A percentile compares a stretch with the other conserved stretches of the same genome.
phyloP scores from a whole-genome alignment of 2,329 filamentous ascomycete genomes.

The Trichoderma sp. region DNA sequence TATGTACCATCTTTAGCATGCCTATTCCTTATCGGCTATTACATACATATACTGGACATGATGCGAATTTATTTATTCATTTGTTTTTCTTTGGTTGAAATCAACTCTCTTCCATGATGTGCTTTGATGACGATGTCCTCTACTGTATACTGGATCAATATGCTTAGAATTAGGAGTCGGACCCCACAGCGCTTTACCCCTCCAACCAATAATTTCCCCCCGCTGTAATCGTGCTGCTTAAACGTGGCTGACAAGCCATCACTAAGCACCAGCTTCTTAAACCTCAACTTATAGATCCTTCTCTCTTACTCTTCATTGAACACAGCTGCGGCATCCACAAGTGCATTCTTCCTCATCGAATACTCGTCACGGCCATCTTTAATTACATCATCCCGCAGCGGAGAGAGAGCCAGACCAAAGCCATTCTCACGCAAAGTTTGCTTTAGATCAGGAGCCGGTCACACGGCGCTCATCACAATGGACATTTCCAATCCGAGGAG shows the following conservation, averaged over 20 bases:
- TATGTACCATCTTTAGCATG: slow-evolving; percentile 1
- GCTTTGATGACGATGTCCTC: background rate
- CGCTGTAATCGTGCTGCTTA: background rate
- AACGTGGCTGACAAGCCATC: slow-evolving; percentile 8
- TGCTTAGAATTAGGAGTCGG: background rate
- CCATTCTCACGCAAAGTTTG: background rate
- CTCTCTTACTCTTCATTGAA: background rate
- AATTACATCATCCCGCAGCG: background rate
- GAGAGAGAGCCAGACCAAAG: background rate
- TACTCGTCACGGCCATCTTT: background rate
- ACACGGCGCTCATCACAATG: slow-evolving; percentile 2
- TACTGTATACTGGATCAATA: background rate
- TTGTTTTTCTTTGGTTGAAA: background rate
- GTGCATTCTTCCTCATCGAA: background rate
- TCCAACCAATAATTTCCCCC: background rate
- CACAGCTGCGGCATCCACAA: background rate
- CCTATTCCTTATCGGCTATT: background rate
- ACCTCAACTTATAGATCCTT: background rate
- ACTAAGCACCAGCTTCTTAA: background rate
- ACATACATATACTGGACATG: background rate
- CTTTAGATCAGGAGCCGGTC: background rate
- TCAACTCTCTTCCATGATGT: background rate
- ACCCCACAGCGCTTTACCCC: background rate
- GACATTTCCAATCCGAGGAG: slow-evolving; percentile 52
- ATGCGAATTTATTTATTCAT: background rate